These are phyloP conservation scores for Cryptosporidium canis DNA, from an alignment of 169 alveolate species.

Conservation along the genomic window DNA sequence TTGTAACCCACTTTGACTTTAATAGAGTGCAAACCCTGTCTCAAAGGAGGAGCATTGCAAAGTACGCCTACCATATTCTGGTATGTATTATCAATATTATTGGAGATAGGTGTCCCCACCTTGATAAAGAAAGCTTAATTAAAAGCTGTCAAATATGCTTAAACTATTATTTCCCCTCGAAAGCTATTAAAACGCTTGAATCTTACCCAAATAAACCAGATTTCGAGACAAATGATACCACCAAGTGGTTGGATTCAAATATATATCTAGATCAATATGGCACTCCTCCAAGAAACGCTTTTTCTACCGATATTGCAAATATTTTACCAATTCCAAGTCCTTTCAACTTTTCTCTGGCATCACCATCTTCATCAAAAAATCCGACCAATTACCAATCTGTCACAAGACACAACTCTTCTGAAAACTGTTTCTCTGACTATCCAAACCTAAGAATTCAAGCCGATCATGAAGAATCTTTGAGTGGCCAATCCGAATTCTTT, in stretches of 20 bases:
- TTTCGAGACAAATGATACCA: neutral
- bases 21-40: neutral
- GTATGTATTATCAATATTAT: slow-evolving; percentile 34
- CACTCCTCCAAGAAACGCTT: slow-evolving; percentile 33
- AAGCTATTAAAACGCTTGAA: slow-evolving; percentile 21
- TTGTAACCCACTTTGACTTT: slow-evolving; percentile 47
- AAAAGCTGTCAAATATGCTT: slow-evolving; percentile 66
- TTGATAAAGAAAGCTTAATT: slow-evolving; percentile 6
- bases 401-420: slow-evolving; percentile 38
- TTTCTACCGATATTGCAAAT: neutral
- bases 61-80: slow-evolving; percentile 52
- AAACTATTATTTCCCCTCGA: slow-evolving; percentile 59
- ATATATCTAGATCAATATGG: neutral
- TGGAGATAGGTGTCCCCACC: neutral
- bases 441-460: neutral
- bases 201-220: neutral
- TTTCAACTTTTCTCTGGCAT: neutral
- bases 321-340: slow-evolving; percentile 62
- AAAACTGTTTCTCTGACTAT: neutral
- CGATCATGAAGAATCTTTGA: neutral
- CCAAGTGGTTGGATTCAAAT: neutral
- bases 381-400: neutral
- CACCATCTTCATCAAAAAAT: neutral
- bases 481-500: slow-evolving; percentile 39
- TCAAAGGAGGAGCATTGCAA: slow-evolving; percentile 58